Evolutionary conservation across 257 asterid genomes (phyloP).

Genomic region (Anisodus tanguticus): DNA sequence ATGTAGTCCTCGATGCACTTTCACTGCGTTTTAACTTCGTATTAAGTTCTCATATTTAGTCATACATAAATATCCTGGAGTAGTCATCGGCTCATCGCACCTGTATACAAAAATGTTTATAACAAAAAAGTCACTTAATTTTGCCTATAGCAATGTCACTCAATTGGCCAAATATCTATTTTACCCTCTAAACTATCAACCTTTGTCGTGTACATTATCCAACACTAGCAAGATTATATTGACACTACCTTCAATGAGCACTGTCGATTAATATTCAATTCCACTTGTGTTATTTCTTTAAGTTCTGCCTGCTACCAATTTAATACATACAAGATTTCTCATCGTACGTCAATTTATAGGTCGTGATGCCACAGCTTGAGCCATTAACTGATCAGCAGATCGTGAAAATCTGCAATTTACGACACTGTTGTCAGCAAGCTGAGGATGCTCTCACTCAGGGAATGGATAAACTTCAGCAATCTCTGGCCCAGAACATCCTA

Average conservation of each 20-base stretch:
- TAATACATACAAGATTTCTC: neutral
- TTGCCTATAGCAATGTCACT: too few relatives aligned
- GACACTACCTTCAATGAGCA: neutral
- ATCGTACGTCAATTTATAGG: constrained; percentile 42
- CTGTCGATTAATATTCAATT: neutral
- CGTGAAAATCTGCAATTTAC: constrained; percentile 50
- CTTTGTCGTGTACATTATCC: neutral
- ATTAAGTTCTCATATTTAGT: neutral
- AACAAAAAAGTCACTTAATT: too few relatives aligned
- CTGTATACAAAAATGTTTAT: neutral
- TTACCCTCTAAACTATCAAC: too few relatives aligned
- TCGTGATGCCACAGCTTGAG: constrained; percentile 71
- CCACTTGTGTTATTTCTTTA: neutral
- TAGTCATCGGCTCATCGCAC: neutral
- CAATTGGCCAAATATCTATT: too few relatives aligned
- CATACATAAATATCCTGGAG: neutral
- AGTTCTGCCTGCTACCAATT: neutral
- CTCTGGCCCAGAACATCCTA: constrained; percentile 66
- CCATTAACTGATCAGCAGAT: constrained; percentile 71
- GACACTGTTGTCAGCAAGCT: constrained; percentile 84
- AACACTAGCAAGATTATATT: neutral
- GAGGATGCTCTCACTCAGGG: constrained; percentile 92
- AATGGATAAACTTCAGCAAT: constrained; percentile 87
- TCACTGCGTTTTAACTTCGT: neutral
- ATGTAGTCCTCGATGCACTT: constrained; percentile 40